A percentile compares a stretch with the other conserved stretches of the same genome.
Evolutionary conservation across 2,329 filamentous ascomycete genomes (phyloP).

Genomic region (Knoxdaviesia proteae): DNA sequence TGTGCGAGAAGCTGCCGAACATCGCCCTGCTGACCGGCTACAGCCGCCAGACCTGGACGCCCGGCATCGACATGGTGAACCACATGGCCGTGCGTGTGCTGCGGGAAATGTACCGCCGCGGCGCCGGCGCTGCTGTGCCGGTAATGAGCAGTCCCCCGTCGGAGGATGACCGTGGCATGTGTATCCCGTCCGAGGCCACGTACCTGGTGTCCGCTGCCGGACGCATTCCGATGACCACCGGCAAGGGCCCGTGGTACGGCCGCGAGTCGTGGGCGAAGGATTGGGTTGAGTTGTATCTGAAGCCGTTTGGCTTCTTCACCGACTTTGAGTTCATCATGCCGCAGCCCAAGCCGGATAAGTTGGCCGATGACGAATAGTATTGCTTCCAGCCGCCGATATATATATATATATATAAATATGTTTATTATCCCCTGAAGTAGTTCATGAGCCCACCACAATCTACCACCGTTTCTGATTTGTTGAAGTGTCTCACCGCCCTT

Average conservation of each 20-base stretch:
- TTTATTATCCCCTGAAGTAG: no score
- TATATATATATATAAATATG: no score
- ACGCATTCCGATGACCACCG: conserved; percentile 16
- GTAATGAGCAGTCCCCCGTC: conserved; percentile 9
- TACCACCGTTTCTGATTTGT: no score
- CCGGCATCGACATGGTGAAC: conserved; percentile 36
- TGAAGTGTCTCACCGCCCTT: no score
- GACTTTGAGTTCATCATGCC: no score
- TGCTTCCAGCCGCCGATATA: no score
- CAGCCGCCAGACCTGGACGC: conserved; percentile 44
- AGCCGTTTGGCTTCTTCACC: no score
- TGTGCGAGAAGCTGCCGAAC: conserved; percentile 49
- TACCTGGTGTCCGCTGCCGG: conserved; percentile 16
- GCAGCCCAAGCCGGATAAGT: no score
- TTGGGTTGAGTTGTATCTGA: background rate
- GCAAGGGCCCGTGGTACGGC: conserved; percentile 15
- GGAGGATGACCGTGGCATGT: background rate
- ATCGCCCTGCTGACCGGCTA: conserved; percentile 41
- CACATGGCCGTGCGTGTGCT: conserved; percentile 27
- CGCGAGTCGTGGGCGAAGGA: conserved; percentile 4
- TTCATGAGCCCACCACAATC: no score
- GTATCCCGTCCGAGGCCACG: background rate
- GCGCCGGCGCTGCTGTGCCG: conserved; percentile 21
- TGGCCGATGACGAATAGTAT: no score
- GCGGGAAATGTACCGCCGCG: conserved; percentile 23